These are phyloP conservation scores for Hypoxylon sp. DNA, from an alignment of 2,329 filamentous ascomycete genomes.

Conservation along the genomic window DNA sequence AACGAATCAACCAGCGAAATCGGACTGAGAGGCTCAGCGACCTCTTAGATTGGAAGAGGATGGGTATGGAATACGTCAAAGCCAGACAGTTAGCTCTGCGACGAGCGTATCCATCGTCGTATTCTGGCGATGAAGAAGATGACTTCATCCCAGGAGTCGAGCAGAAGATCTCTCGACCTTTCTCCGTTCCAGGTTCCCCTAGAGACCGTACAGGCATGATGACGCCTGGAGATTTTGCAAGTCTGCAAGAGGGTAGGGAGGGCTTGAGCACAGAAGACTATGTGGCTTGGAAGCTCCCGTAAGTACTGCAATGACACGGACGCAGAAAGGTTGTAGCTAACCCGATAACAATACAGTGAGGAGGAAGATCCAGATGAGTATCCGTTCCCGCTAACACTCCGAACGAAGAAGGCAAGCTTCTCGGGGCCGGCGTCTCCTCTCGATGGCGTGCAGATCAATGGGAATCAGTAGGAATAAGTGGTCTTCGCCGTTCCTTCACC, in stretches of 20 bases:
- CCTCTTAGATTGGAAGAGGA: constrained; percentile 97
- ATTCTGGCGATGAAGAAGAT: constrained; percentile 83
- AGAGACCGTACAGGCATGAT: constrained; percentile 95
- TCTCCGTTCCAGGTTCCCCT: constrained; percentile 94
- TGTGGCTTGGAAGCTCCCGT: constrained; percentile 98
- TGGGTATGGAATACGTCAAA: constrained; percentile 99
- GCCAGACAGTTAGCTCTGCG: constrained; percentile 92
- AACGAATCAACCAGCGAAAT: constrained; percentile 99
- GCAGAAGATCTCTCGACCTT: constrained; percentile 93
- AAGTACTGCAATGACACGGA: constrained; percentile 65
- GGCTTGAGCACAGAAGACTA: constrained; percentile 97
- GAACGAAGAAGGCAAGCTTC: constrained; percentile 62
- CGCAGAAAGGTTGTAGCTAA: constrained; percentile 19
- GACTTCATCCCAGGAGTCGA: constrained; percentile 94
- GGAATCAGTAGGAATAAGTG: constrained; percentile 51
- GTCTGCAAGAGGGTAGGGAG: constrained; percentile 93
- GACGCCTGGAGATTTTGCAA: constrained; percentile 98
- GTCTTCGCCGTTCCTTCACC: neutral
- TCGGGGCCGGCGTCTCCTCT: constrained; percentile 60
- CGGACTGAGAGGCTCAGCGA: constrained; percentile 95
- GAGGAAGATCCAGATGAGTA: constrained; percentile 91
- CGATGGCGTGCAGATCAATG: constrained; percentile 60
- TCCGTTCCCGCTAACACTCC: constrained; percentile 71
- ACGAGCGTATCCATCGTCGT: constrained; percentile 91
- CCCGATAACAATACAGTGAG: constrained; percentile 69